Percentiles rank a stretch among this genome's conserved stretches.
These are phyloP conservation scores for Zizania palustris DNA, from an alignment of 202 grass and related monocot genomes.

Conservation along the genomic window DNA sequence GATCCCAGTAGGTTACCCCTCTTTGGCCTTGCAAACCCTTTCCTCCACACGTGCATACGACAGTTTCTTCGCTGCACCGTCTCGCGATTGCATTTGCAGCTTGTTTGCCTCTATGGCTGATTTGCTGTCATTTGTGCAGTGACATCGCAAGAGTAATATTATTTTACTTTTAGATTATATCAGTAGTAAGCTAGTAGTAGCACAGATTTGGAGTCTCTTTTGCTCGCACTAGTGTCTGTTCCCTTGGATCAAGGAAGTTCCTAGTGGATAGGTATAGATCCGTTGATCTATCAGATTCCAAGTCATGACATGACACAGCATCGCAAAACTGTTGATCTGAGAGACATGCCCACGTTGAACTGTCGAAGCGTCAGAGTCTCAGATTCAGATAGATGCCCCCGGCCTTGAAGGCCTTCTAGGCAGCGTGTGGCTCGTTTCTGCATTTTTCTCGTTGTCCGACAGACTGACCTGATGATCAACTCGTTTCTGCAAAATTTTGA, in stretches of 20 bases:
- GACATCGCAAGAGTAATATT: background rate
- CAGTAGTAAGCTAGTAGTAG: background rate
- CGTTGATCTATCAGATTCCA: background rate
- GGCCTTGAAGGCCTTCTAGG: no score
- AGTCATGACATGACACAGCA: background rate
- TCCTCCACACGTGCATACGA: slow-evolving; percentile 38
- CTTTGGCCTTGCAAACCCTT: slow-evolving; percentile 41
- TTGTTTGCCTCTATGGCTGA: background rate
- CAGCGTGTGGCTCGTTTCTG: background rate
- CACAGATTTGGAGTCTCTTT: background rate
- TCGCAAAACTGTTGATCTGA: background rate
- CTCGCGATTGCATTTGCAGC: no score
- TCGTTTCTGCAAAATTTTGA: background rate
- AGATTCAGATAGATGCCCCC: no score
- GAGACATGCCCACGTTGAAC: slow-evolving; percentile 15
- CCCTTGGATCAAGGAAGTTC: no score
- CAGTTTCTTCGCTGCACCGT: background rate
- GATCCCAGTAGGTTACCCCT: slow-evolving; percentile 30
- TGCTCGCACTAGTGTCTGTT: no score
- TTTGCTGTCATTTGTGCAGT: slow-evolving; percentile 1
- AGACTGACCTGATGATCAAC: no score
- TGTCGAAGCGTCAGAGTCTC: background rate
- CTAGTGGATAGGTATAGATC: no score
- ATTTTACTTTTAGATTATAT: background rate
- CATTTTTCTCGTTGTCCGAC: background rate